Conservation (phyloP, 345 rosid species). For the Hibiscus syriacus region DNA sequence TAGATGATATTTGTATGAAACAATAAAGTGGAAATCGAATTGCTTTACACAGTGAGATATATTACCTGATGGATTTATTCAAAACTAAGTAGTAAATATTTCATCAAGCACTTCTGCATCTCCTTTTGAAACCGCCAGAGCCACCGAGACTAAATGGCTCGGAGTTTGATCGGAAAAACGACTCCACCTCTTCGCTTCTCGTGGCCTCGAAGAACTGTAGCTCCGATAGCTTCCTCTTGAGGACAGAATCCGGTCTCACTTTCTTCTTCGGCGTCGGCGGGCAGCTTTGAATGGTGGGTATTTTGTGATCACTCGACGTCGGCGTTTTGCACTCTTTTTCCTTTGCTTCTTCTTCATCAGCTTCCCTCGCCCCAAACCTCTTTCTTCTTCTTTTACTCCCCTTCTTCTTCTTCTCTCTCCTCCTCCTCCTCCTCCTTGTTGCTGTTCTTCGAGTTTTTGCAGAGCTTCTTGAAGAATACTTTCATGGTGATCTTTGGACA, state of each 20-base stretch:
- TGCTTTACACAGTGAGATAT: not conserved
- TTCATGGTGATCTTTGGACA: constrained; percentile 8
- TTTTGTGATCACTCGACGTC: constrained; percentile 37
- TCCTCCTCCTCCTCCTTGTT: not conserved
- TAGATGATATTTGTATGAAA: too few species aligned
- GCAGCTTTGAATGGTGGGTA: constrained; percentile 40
- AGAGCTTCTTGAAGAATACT: not conserved
- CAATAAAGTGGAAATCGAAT: too few species aligned
- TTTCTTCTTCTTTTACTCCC: too few species aligned
- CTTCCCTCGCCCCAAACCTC: not conserved
- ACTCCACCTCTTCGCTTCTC: constrained; percentile 42
- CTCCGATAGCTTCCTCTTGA: constrained; percentile 21
- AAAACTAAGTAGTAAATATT: not conserved
- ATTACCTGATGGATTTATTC: not conserved
- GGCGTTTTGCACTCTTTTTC: constrained; percentile 41
- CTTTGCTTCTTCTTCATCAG: too few species aligned
- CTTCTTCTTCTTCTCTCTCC: too few species aligned
- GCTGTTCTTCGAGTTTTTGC: not conserved
- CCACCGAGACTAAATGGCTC: not conserved
- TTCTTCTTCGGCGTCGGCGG: constrained; percentile 54
- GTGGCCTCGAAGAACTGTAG: constrained; percentile 35
- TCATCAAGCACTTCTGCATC: constrained; percentile 38
- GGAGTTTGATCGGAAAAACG: constrained; percentile 31
- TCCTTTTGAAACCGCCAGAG: constrained; percentile 22
- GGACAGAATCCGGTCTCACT: constrained; percentile 1